Evolutionary conservation across 163 green algal genomes (phyloP).

Genomic region (Trebouxia gelatinosa): DNA sequence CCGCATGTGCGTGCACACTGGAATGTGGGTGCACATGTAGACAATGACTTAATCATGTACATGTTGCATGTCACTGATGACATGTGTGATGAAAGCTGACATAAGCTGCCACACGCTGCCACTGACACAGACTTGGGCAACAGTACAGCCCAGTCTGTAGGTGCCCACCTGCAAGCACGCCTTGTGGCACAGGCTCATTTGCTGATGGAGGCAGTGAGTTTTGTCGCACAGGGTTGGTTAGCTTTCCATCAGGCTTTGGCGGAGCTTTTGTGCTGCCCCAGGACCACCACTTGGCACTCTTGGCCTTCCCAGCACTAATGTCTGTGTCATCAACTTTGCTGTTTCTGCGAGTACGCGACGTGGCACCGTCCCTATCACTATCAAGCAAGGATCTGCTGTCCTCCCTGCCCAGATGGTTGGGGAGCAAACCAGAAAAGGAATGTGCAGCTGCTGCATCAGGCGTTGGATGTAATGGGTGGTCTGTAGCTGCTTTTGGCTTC

Average conservation of each 20-base stretch:
- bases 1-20: too few species aligned
- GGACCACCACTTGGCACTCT: slow-evolving; percentile 17
- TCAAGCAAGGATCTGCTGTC: neutral
- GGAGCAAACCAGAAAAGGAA: neutral
- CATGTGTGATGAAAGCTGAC: neutral
- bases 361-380: neutral
- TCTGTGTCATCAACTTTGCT: neutral
- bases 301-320: neutral
- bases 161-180: neutral
- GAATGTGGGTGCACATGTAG: too few species aligned
- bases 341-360: neutral
- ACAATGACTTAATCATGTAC: too few species aligned
- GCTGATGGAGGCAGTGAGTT: neutral
- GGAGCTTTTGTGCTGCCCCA: neutral
- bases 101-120: too few species aligned
- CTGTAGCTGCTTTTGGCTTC: too few species aligned
- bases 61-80: neutral
- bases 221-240: neutral
- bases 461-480: too few species aligned
- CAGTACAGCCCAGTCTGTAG: too few species aligned
- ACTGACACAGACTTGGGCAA: too few species aligned
- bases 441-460: neutral
- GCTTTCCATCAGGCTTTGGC: neutral
- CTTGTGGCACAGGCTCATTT: neutral
- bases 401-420: too few species aligned